Conservation (phyloP, 2,329 filamentous ascomycete species). For the Colletotrichum scovillei region DNA sequence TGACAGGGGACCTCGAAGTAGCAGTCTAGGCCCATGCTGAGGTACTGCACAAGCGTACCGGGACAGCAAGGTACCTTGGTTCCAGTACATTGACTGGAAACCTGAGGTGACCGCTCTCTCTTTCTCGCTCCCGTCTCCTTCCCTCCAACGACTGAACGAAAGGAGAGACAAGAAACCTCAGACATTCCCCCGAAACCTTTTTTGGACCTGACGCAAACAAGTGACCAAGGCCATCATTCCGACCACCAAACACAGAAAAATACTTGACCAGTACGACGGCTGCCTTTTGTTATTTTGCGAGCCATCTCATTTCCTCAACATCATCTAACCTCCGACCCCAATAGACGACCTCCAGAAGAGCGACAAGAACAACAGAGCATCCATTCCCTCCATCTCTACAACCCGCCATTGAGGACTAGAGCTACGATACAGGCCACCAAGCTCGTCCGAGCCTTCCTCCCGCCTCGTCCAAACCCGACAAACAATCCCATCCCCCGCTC, state of each 20-base stretch:
- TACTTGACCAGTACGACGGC: not conserved
- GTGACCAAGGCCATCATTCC: constrained; percentile 17
- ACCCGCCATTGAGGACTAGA: constrained; percentile 4
- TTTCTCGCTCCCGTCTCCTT: not conserved
- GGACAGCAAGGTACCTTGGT: too few species aligned
- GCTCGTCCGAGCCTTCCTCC: constrained; percentile 5
- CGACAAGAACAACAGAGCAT: not conserved
- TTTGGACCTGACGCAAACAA: constrained; percentile 19
- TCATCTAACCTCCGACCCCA: not conserved
- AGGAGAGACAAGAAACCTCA: not conserved
- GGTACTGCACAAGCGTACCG: not conserved
- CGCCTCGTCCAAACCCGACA: constrained; percentile 18
- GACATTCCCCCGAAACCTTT: not conserved
- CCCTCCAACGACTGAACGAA: not conserved
- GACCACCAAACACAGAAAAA: not conserved
- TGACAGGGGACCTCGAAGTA: constrained; percentile 1
- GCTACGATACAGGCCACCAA: not conserved
- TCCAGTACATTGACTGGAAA: not conserved
- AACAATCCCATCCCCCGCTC: not conserved
- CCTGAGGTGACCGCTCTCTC: not conserved
- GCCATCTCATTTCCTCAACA: not conserved
- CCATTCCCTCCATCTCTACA: not conserved
- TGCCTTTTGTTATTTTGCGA: not conserved
- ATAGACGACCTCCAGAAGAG: not conserved
- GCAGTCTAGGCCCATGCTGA: not conserved